Percentiles rank a stretch among this genome's conserved stretches.
Conservation (phyloP, 148 eudicot genomes). For the Rhododendron griersonianum region DNA sequence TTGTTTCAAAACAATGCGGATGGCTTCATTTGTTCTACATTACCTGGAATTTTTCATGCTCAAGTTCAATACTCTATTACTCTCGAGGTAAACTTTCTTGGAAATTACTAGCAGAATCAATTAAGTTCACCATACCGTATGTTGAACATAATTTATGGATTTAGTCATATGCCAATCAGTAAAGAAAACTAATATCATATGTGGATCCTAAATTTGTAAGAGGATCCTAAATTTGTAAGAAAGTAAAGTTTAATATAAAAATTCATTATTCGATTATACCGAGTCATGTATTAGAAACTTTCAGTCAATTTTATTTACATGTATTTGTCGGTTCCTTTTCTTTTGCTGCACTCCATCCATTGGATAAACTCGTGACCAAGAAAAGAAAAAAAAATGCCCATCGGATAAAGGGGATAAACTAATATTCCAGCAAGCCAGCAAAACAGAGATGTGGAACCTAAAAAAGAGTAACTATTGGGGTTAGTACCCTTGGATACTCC, state of each 20-base stretch:
- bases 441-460: not conserved
- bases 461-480: too few relatives aligned
- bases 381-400: not conserved
- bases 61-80: slow-evolving; percentile 72
- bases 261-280: too few relatives aligned
- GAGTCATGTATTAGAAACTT: too few relatives aligned
- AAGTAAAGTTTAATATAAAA: too few relatives aligned
- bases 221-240: too few relatives aligned
- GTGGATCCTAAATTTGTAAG: too few relatives aligned
- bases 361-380: not conserved
- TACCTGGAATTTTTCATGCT: slow-evolving; percentile 79
- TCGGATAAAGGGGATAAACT: not conserved
- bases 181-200: too few relatives aligned
- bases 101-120: not conserved
- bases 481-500: not conserved
- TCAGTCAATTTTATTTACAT: too few relatives aligned
- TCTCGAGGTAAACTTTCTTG: slow-evolving; percentile 46
- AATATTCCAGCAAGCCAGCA: too few relatives aligned
- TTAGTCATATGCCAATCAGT: too few relatives aligned
- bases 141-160: not conserved
- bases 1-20: slow-evolving; percentile 77
- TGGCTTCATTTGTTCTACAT: slow-evolving; percentile 68
- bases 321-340: not conserved
- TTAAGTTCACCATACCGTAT: not conserved
- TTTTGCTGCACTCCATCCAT: not conserved